A percentile compares a stretch with the other conserved stretches of the same genome.
phyloP scores from a whole-genome alignment of 2,329 filamentous ascomycete genomes.

The Tolypocladium nubicola region DNA sequence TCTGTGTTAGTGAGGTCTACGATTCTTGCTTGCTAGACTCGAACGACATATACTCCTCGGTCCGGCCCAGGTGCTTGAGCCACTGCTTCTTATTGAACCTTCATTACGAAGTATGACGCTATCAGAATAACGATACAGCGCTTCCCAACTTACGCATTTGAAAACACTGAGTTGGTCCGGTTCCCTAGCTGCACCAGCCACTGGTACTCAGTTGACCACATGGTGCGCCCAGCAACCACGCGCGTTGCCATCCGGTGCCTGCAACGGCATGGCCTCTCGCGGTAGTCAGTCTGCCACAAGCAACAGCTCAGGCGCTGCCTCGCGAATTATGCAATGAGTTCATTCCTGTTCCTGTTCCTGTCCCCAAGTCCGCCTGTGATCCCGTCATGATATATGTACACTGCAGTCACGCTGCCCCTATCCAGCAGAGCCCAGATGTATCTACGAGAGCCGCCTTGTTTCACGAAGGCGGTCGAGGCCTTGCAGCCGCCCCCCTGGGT shows the following conservation, averaged over 20 bases:
- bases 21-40: too few relatives aligned
- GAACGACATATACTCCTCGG: too few relatives aligned
- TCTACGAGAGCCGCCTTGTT: neutral
- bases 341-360: slow-evolving; percentile 19
- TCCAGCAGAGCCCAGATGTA: slow-evolving; percentile 10
- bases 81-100: too few relatives aligned
- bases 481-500: neutral
- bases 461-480: neutral
- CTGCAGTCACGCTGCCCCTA: slow-evolving; percentile 19
- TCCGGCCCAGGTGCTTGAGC: too few relatives aligned
- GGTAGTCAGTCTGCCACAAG: neutral
- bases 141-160: too few relatives aligned
- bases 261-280: neutral
- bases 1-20: too few relatives aligned
- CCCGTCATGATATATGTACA: slow-evolving; percentile 31
- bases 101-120: too few relatives aligned
- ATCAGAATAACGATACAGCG: too few relatives aligned
- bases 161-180: neutral
- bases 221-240: neutral
- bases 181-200: neutral
- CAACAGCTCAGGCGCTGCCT: neutral
- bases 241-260: neutral
- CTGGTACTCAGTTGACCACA: neutral
- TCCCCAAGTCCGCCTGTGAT: slow-evolving; percentile 17
- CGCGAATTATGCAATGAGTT: slow-evolving; percentile 15